phyloP scores from a whole-genome alignment of 345 rosid genomes.

The Rhizophora mangle region DNA sequence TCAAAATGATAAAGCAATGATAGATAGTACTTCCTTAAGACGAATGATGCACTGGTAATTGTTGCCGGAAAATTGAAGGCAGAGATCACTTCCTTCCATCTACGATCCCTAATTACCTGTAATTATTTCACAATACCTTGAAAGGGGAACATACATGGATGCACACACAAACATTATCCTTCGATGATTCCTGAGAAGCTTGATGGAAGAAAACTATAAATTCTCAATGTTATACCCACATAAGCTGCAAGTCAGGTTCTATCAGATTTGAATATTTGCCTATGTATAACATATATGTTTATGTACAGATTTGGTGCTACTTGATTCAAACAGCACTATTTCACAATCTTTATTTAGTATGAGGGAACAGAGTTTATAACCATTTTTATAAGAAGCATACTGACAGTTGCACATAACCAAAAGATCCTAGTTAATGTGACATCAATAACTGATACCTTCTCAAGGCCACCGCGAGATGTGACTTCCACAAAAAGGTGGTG shows the following conservation, averaged over 20 bases:
- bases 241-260: too few species aligned
- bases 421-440: background rate
- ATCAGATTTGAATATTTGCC: too few species aligned
- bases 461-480: conserved; percentile 83
- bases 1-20: conserved; percentile 68
- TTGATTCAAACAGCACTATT: background rate
- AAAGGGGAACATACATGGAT: background rate
- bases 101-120: conserved; percentile 70
- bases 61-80: conserved; percentile 77
- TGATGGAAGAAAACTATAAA: background rate
- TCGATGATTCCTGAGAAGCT: background rate
- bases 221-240: background rate
- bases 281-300: too few species aligned
- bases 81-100: conserved; percentile 83
- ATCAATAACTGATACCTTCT: conserved; percentile 42
- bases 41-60: conserved; percentile 83
- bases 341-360: background rate
- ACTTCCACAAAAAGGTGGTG: conserved; percentile 85
- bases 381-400: background rate
- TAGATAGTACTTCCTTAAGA: conserved; percentile 69
- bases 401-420: background rate
- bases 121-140: conserved; percentile 17
- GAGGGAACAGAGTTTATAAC: background rate
- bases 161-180: background rate
- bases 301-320: too few species aligned